Evolutionary conservation across 768 basidiomycete genomes (phyloP).

Genomic region (Dentipellis fragilis): DNA sequence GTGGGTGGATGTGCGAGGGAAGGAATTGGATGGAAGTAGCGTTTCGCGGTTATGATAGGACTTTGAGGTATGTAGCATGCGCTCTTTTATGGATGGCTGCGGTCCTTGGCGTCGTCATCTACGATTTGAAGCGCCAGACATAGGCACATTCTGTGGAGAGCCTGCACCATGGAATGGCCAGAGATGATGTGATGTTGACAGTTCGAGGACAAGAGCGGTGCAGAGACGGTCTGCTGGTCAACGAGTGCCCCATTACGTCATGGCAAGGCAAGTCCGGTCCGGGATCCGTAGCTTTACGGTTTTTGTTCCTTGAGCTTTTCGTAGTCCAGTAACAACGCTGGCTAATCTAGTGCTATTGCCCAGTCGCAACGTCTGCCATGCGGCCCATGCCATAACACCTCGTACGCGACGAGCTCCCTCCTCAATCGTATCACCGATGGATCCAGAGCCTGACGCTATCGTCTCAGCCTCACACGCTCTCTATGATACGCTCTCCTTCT

Average conservation of each 20-base stretch:
- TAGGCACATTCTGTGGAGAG: neutral
- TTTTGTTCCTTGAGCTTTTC: neutral
- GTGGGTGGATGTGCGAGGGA: neutral
- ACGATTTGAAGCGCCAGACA: neutral
- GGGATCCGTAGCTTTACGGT: neutral
- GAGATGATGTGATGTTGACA: neutral
- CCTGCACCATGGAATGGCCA: neutral
- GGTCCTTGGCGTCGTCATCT: neutral
- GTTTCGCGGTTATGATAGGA: neutral
- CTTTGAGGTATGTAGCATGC: too few relatives aligned
- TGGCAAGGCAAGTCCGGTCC: neutral
- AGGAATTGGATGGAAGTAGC: neutral
- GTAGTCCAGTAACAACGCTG: neutral
- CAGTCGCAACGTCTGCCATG: neutral
- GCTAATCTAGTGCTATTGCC: neutral
- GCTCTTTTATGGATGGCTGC: neutral
- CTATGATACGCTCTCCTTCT: constrained; percentile 38
- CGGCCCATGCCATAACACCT: neutral
- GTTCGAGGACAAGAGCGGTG: neutral
- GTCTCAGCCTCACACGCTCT: constrained; percentile 29
- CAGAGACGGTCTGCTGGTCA: neutral
- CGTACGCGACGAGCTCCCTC: too few relatives aligned
- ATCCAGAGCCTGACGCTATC: constrained; percentile 18
- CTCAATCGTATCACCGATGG: neutral
- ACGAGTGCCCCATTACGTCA: neutral